A percentile compares a stretch with the other conserved stretches of the same genome.
These are phyloP conservation scores for Kingdonia uniflora DNA, from an alignment of 164 flowering plant species.

Conservation along the genomic window DNA sequence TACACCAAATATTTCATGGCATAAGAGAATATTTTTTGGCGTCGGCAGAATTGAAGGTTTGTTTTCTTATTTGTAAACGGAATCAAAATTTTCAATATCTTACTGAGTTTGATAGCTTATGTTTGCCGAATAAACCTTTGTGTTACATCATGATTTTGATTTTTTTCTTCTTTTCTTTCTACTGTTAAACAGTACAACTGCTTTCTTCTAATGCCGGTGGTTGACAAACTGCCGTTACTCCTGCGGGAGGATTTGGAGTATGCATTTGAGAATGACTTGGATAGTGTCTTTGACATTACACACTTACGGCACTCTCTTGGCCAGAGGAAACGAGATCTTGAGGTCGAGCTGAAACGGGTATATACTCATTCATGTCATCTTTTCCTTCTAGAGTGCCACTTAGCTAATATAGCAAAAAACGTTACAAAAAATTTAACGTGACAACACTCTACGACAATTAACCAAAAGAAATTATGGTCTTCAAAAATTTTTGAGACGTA, in stretches of 20 bases:
- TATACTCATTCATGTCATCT: background rate
- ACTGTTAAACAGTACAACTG: constrained; percentile 81
- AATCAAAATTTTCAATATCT: background rate
- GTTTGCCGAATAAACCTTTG: no score
- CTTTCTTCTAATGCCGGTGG: constrained; percentile 92
- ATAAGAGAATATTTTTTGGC: constrained; percentile 88
- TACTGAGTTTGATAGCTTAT: no score
- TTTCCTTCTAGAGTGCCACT: background rate
- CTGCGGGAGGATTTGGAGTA: constrained; percentile 76
- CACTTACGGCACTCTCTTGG: constrained; percentile 55
- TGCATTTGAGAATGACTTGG: constrained; percentile 70
- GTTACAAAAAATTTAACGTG: no score
- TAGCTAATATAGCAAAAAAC: no score
- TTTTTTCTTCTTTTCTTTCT: background rate
- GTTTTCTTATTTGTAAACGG: no score
- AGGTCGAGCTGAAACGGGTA: constrained; percentile 89
- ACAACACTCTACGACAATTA: background rate
- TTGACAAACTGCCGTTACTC: constrained; percentile 89
- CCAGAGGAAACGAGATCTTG: constrained; percentile 55
- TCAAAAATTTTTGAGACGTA: background rate
- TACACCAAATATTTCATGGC: constrained; percentile 96
- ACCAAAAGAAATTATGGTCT: background rate
- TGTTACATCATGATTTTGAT: no score
- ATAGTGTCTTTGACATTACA: constrained; percentile 69
- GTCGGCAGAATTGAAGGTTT: constrained; percentile 86